Percentiles rank a stretch among this genome's conserved stretches.
These are phyloP conservation scores for Heterobasidion parviporum DNA, from an alignment of 1,284 basidiomycete species.

Conservation along the genomic window DNA sequence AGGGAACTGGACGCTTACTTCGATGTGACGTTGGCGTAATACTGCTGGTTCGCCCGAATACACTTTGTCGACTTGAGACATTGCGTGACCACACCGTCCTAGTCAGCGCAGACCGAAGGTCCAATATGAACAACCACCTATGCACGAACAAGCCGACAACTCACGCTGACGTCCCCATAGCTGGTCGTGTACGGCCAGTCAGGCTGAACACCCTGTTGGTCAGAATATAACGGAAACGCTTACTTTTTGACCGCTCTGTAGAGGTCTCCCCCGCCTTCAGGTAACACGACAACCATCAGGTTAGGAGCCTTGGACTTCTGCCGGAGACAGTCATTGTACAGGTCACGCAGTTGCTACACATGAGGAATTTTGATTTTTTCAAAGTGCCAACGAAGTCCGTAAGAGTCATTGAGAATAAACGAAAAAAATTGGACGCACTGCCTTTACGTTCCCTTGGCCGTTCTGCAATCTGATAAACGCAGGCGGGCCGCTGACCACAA, in stretches of 20 bases:
- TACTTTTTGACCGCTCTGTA: conserved; percentile 72
- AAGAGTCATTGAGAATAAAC: neutral
- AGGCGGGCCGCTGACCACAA: neutral
- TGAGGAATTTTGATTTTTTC: neutral
- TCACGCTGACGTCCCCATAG: conserved; percentile 52
- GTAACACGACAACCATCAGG: conserved; percentile 62
- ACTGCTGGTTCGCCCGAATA: conserved; percentile 56
- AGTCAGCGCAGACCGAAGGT: conserved; percentile 1
- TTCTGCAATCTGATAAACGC: neutral
- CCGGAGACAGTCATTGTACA: neutral
- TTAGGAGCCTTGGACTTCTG: conserved; percentile 5
- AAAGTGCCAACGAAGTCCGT: neutral
- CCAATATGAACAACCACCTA: neutral
- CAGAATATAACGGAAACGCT: conserved; percentile 17
- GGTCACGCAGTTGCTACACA: neutral
- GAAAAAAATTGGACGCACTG: neutral
- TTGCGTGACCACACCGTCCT: conserved; percentile 64
- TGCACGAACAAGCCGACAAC: neutral
- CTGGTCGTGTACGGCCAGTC: conserved; percentile 24
- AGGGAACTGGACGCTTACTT: conserved; percentile 43
- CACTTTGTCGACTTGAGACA: conserved; percentile 63
- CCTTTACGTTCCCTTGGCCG: neutral
- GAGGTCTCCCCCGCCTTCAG: conserved; percentile 64
- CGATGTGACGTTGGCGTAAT: conserved; percentile 71
- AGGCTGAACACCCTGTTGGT: neutral